Base-by-base conservation (phyloP, 163 green algal species). In the Trebouxia gelatinosa region DNA sequence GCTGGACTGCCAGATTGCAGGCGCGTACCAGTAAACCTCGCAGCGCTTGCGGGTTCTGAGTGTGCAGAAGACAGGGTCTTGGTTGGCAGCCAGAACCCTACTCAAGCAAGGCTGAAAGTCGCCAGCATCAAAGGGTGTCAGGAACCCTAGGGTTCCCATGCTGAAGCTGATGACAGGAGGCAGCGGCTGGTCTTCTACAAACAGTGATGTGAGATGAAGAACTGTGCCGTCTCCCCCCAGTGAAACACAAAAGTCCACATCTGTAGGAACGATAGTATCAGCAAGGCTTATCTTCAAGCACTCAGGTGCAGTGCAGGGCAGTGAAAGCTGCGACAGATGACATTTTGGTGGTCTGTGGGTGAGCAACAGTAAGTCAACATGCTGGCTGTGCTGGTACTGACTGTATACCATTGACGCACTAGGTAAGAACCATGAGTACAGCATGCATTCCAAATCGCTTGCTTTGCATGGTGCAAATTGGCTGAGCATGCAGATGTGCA, bases 71-170 rank as follows among this genome's bases (percentile, higher is more conserved):
- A 97, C 86, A 28, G 90, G 87, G 28, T 87, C 57, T 2, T 86
- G 75, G 82, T 87, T 80, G 23, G 85, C 82, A 0, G 46, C 61
- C 57, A 95, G 80, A 40, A 94, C 82, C 23, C 87, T 80, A 5
- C 57, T 50, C 50, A 94, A 82, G 62, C 85, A 83, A 6, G 77
- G 80, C 64, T 85, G 28, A 76, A 87, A 94, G 66, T 90, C 82
- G 7, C 70, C 80, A 32, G 86, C 88, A 77, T 96, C 91, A 83
- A 97, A 98, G 32, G 92, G 91, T 5, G 94, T 98, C 35, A 95
- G 81, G 80, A 94, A 95, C 43, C 89, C 88, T 28, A 98, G 86
- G 4, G 92, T 95, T 38, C 94, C 94, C 94, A 98, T 98, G 17
- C 91, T 89, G 74, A 98, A 97, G 83, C 79, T 89, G 35, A 97